Evolutionary conservation across 495 filamentous ascomycete species (phyloP), one percentile per base, ranked within the genome.

Genomic region (Penicillium lagena): DNA sequence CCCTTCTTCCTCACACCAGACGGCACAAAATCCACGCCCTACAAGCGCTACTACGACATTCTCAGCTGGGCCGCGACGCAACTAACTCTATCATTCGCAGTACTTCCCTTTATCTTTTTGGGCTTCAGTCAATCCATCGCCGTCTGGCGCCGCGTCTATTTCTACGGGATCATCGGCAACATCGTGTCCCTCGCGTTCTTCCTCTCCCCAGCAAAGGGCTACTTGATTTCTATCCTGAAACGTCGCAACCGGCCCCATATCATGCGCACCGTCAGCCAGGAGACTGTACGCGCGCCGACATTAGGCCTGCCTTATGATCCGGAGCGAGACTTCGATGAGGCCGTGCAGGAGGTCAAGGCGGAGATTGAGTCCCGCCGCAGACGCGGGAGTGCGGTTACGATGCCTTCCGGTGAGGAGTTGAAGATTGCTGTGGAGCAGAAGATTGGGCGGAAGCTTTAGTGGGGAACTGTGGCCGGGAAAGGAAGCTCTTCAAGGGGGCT

Each of bases 1-100:
- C 93, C 93, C 31, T 90, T 98, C 72, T 96, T 97, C 78, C 69
- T 97, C 35, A 81, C 86, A 43, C 77, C 87, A 13, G 77, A 83
- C 50, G 82, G 83, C 38, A 75, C 75, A 35, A 65, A 65, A 3
- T 78, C 86, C 9, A 80, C 80, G 0, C 74, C 80, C 0, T 72
- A 72, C 62, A 97, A 97, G 67, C 78, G 72, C 34, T 87, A 87
- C 67, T 98, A 98, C 65, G 94, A 98, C 62, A 51, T 93, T 41
- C 67, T 80, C 45, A 89, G 87, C 45, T 87, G 79, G 70, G 45
- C 97, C 32, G 72, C 75, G 7, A 98, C 93, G 0, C 94, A 98
- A 58, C 50, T 85, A 9, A 81, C 82, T 11, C 89, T 97, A 58
- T 80, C 83, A 46, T 98, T 95, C 66, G 75, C 80, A 41, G 83